Conservation (phyloP, 345 rosid genomes). For the Aethionema arabicum region DNA sequence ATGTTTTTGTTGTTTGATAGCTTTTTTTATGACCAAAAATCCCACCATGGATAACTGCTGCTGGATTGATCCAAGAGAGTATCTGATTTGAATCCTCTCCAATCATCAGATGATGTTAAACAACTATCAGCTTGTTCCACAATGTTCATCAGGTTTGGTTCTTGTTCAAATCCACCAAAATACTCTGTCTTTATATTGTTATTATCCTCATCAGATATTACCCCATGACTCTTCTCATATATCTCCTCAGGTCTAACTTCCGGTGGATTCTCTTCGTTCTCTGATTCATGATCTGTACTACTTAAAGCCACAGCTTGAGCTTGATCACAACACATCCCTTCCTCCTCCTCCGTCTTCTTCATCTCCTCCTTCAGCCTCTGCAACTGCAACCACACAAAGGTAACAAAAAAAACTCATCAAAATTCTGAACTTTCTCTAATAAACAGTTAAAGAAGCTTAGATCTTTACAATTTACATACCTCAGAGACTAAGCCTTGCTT, state of each 20-base stretch:
- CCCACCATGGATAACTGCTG: constrained; percentile 65
- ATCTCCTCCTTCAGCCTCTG: constrained; percentile 51
- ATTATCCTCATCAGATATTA: constrained; percentile 41
- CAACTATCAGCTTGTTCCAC: constrained; percentile 62
- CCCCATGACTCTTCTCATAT: constrained; percentile 39
- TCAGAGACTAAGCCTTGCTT: constrained; percentile 54
- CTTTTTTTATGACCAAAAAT: constrained; percentile 56
- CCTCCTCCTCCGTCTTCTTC: constrained; percentile 26
- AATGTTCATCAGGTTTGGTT: constrained; percentile 47
- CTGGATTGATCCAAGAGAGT: constrained; percentile 56
- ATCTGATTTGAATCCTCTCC: constrained; percentile 61
- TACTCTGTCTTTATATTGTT: constrained; percentile 54
- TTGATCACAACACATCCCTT: constrained; percentile 20
- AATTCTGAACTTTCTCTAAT: constrained; percentile 1
- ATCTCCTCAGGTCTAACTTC: constrained; percentile 39
- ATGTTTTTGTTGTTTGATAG: not conserved
- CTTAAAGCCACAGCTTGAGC: constrained; percentile 40
- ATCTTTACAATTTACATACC: constrained; percentile 42
- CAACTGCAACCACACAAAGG: constrained; percentile 42
- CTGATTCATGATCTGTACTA: constrained; percentile 49
- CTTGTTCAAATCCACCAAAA: constrained; percentile 60
- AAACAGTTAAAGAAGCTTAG: not conserved
- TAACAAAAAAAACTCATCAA: constrained; percentile 21
- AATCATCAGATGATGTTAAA: constrained; percentile 67
- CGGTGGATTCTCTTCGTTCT: constrained; percentile 38